Percentiles rank a stretch among this genome's conserved stretches.
phyloP scores from a whole-genome alignment of 2,329 filamentous ascomycete species.

The Paraconiothyrium sp. region DNA sequence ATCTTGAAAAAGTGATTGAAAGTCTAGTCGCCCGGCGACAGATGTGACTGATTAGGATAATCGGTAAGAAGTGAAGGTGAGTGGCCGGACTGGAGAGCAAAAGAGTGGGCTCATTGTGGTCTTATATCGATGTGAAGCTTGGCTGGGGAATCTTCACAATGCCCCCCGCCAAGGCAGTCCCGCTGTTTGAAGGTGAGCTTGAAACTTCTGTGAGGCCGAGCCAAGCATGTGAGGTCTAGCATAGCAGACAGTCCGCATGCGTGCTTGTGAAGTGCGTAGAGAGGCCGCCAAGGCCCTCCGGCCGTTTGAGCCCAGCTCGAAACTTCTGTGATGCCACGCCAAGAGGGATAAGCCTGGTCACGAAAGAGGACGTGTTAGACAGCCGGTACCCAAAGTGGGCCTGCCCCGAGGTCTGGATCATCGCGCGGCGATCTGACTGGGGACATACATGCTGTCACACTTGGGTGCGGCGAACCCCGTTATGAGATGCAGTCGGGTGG shows the following conservation, averaged over 20 bases:
- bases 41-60: conserved; percentile 33
- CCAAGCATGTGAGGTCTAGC: conserved; percentile 42
- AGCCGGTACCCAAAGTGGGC: conserved; percentile 25
- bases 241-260: conserved; percentile 34
- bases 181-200: conserved; percentile 44
- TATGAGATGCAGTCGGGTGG: conserved; percentile 11
- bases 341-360: conserved; percentile 36
- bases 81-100: conserved; percentile 49
- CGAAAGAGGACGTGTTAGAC: conserved; percentile 23
- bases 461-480: conserved; percentile 7
- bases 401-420: conserved; percentile 29
- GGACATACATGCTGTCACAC: conserved; percentile 24
- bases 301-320: conserved; percentile 44
- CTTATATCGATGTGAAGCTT: conserved; percentile 39
- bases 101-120: conserved; percentile 35
- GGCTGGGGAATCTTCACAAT: conserved; percentile 21
- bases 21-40: conserved; percentile 45
- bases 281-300: conserved; percentile 37
- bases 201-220: conserved; percentile 52
- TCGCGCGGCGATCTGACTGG: conserved; percentile 16
- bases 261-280: conserved; percentile 15
- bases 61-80: conserved; percentile 47
- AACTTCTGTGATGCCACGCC: conserved; percentile 48
- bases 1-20: conserved; percentile 33
- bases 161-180: conserved; percentile 42